phyloP scores from a whole-genome alignment of 164 flowering plant genomes.

The Platanus orientalis region DNA sequence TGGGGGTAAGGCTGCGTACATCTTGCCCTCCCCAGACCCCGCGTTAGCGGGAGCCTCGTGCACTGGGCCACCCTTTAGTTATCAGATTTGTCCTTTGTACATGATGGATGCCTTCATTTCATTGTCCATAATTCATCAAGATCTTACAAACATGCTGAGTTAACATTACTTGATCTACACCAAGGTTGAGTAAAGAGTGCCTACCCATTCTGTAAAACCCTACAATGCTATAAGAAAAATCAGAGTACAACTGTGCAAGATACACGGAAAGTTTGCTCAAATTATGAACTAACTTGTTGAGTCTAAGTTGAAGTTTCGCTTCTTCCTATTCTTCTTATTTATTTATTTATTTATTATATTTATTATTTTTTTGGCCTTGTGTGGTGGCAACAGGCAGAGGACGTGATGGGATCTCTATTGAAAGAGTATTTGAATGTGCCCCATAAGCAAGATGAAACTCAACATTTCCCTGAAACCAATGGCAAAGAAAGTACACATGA shows the following conservation, averaged over 20 bases:
- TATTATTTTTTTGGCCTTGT: background rate
- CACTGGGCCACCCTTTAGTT: too few species aligned
- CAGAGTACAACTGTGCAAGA: too few species aligned
- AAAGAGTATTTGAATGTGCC: constrained; percentile 50
- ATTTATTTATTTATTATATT: background rate
- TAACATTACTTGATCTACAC: background rate
- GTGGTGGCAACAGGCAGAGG: constrained; percentile 66
- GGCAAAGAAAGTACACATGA: constrained; percentile 17
- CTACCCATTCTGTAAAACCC: too few species aligned
- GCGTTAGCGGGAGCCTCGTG: too few species aligned
- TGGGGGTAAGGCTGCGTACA: too few species aligned
- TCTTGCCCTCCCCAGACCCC: too few species aligned
- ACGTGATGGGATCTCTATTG: constrained; percentile 77
- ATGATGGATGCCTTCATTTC: too few species aligned
- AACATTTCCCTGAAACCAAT: constrained; percentile 21
- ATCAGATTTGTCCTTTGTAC: too few species aligned
- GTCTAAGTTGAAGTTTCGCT: background rate
- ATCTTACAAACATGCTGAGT: background rate
- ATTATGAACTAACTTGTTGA: background rate
- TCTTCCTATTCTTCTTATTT: background rate
- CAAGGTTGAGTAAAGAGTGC: background rate
- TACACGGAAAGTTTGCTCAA: too few species aligned
- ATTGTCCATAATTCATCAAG: background rate
- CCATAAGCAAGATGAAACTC: constrained; percentile 28
- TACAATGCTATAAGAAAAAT: too few species aligned